phyloP scores from a whole-genome alignment of 2,329 filamentous ascomycete species.

The Talaromyces pinophilus region DNA sequence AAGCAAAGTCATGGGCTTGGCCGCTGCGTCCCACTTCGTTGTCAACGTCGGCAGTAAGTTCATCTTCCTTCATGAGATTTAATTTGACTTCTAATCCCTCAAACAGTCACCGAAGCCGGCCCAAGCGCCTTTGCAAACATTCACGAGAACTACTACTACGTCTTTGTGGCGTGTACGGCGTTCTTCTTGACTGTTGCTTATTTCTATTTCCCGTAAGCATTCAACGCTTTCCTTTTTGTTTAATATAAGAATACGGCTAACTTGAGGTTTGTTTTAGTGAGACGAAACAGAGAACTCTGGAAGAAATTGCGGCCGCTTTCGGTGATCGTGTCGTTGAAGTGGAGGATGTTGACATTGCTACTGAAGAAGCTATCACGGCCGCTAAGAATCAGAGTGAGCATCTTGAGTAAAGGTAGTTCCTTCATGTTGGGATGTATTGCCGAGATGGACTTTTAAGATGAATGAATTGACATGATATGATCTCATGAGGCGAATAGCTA shows the following conservation, averaged over 20 bases:
- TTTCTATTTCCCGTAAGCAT: slow-evolving; percentile 55
- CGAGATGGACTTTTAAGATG: not conserved
- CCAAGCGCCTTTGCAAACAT: slow-evolving; percentile 60
- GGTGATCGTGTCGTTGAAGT: slow-evolving; percentile 48
- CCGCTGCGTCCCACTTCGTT: slow-evolving; percentile 56
- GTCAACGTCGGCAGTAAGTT: slow-evolving; percentile 54
- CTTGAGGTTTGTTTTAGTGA: slow-evolving; percentile 36
- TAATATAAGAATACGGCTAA: not conserved
- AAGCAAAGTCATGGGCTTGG: slow-evolving; percentile 59
- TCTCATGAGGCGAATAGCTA: not conserved
- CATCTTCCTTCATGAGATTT: not conserved
- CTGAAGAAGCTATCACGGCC: slow-evolving; percentile 24
- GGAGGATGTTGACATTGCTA: slow-evolving; percentile 21
- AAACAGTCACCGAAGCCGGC: slow-evolving; percentile 54
- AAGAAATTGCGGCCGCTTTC: slow-evolving; percentile 53
- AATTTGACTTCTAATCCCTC: not conserved
- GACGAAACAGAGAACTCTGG: slow-evolving; percentile 51
- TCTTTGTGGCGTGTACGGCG: slow-evolving; percentile 56
- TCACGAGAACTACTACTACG: slow-evolving; percentile 62
- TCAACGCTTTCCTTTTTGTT: slow-evolving; percentile 26
- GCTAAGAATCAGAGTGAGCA: slow-evolving; percentile 20
- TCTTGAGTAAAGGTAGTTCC: not conserved
- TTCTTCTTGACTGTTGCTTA: slow-evolving; percentile 57
- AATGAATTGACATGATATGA: not conserved
- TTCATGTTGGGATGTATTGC: not conserved